Base-by-base conservation (phyloP, 2,329 filamentous ascomycete genomes). In the Calonectria honghensis region DNA sequence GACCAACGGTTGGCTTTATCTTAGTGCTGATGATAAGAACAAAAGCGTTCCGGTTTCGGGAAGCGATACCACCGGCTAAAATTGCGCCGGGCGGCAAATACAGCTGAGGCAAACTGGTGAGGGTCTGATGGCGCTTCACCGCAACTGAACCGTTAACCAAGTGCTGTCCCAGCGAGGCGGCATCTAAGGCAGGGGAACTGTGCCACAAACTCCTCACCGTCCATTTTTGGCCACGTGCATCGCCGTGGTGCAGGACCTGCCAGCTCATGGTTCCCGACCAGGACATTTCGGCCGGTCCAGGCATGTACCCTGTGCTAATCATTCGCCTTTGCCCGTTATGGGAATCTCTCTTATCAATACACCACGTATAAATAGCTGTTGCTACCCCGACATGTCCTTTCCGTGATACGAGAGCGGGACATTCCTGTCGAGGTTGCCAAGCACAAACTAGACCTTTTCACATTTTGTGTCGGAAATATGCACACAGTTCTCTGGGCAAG, bases 171-270 rank as follows among this genome's bases (percentile, higher is more conserved):
- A 32, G 9, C 18, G 57, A 61, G 57, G 16, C 37, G 27, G 32
- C 10, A 27, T 24, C 13, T 18, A 9, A 37, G 16, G 35, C n/a
- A 35, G 32, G 24, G n/a, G n/a, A 16, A n/a, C n/a, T 61, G 32
- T 61, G 32, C 32, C 3, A 13, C 35, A 35, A 29, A 27, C 6
- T 27, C 32, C 35, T 24, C n/a, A 39, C 27, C 32, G 27, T 61
- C 37, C 54, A 7, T 37, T 59, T 61, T 29, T 16, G n/a, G 57
- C 57, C 20, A 18, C 32, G 6, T 61, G 57, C 57, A 61, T 61
- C 3, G 35, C n/a, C n/a, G 18, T 18, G 41, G 18, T 45, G 41
- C 11, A 61, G 57, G 3, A 39, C 35, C 18, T 61, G 35, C 41
- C 41, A 45, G 20, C 32, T 39, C 35, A 61, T 18, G n/a, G 10